Conservation (phyloP, 2,329 filamentous ascomycete species). For the Seiridium unicorne region DNA sequence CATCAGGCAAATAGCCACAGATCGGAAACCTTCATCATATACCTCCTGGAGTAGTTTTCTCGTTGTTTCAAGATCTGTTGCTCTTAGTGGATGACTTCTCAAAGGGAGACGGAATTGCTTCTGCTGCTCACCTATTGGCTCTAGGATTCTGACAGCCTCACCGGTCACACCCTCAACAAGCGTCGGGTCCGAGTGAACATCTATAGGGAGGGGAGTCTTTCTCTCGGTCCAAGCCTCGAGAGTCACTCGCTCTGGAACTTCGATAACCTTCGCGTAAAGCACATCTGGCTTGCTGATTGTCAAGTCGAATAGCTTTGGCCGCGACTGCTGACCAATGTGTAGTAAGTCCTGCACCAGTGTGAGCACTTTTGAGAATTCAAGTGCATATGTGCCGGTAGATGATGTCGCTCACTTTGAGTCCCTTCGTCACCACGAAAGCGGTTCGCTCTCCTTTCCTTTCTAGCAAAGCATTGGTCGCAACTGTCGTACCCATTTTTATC, state of each 20-base stretch:
- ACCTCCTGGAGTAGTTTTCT: neutral
- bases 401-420: slow-evolving; percentile 23
- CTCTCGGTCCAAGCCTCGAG: slow-evolving; percentile 18
- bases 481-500: slow-evolving; percentile 69
- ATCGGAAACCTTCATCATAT: neutral
- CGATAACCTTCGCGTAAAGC: slow-evolving; percentile 17
- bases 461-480: slow-evolving; percentile 71
- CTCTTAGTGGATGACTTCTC: neutral
- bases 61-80: neutral
- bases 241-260: slow-evolving; percentile 19
- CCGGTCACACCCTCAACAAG: slow-evolving; percentile 1
- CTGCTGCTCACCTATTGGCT: neutral
- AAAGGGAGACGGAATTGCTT: neutral
- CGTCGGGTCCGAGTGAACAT: neutral
- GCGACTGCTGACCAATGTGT: slow-evolving; percentile 19
- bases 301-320: slow-evolving; percentile 20
- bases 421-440: slow-evolving; percentile 69
- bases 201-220: neutral
- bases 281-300: slow-evolving; percentile 16
- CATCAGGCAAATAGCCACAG: slow-evolving; percentile 9
- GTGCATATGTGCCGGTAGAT: too few relatives aligned
- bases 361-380: neutral
- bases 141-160: neutral
- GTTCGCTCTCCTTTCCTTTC: slow-evolving; percentile 71
- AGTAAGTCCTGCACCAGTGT: neutral